A percentile compares a stretch with the other conserved stretches of the same genome.
These are phyloP conservation scores for Reutealis trisperma DNA, from an alignment of 345 rosid species.

Conservation along the genomic window DNA sequence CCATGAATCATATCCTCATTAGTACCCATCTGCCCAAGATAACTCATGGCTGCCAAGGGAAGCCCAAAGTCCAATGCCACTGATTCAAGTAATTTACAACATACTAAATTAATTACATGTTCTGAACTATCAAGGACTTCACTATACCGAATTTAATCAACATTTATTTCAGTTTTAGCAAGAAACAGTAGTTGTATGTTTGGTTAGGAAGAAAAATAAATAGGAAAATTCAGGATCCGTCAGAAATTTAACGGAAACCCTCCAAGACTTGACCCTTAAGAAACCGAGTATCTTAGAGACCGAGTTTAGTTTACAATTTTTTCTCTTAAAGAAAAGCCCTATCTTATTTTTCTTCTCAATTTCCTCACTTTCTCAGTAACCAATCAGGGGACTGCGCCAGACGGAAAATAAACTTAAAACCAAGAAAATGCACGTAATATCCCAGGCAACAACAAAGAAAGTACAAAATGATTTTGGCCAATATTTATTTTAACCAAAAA, in stretches of 20 bases:
- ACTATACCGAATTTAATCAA: neutral
- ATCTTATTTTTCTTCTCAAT: neutral
- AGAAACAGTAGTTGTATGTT: neutral
- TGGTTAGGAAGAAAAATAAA: neutral
- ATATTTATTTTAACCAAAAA: no score
- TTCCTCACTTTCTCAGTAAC: conserved; percentile 9
- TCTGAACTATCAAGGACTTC: neutral
- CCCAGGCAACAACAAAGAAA: neutral
- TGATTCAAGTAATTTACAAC: conserved; percentile 26
- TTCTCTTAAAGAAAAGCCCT: neutral
- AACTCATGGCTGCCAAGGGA: conserved; percentile 73
- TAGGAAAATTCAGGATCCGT: neutral
- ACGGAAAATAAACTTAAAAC: neutral
- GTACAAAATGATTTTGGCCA: no score
- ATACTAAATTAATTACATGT: neutral
- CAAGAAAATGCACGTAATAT: neutral
- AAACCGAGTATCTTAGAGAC: neutral
- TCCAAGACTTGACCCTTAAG: neutral
- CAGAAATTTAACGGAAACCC: neutral
- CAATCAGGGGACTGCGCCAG: neutral
- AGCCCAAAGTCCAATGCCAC: conserved; percentile 63
- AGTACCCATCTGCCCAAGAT: conserved; percentile 72
- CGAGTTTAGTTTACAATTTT: neutral
- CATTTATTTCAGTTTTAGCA: neutral
- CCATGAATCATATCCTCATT: conserved; percentile 69